Percentiles rank a stretch among this genome's conserved stretches.
Evolutionary conservation across 257 asterid genomes (phyloP).

Genomic region (Ocimum tenuiflorum): DNA sequence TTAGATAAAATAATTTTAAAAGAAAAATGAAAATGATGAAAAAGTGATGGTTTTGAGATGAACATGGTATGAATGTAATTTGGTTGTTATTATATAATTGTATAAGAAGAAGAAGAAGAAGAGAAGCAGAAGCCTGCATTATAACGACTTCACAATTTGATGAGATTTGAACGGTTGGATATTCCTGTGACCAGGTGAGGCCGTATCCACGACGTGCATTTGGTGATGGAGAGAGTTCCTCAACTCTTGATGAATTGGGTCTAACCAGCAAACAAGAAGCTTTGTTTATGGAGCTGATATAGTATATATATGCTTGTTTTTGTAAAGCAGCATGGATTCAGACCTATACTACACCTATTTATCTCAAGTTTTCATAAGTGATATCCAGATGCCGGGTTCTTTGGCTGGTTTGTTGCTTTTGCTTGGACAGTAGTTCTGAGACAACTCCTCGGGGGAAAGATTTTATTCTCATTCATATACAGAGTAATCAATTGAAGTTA

Average conservation of each 20-base stretch:
- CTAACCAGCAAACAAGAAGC: slow-evolving; percentile 96
- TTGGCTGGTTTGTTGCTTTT: slow-evolving; percentile 5
- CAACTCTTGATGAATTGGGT: slow-evolving; percentile 70
- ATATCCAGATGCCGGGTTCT: not conserved
- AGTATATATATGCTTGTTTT: not conserved
- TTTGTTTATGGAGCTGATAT: slow-evolving; percentile 74
- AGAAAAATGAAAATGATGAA: too few species aligned
- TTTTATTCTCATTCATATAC: too few species aligned
- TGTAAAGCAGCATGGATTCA: not conserved
- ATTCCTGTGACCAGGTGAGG: slow-evolving; percentile 53
- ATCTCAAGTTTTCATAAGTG: not conserved
- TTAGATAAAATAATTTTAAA: too few species aligned
- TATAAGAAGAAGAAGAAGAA: too few species aligned
- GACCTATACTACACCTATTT: not conserved
- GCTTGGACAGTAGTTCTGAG: not conserved
- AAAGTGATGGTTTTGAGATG: too few species aligned
- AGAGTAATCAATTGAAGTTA: too few species aligned
- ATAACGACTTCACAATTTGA: too few species aligned
- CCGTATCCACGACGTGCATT: slow-evolving; percentile 92
- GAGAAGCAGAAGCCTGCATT: too few species aligned
- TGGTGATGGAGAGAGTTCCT: slow-evolving; percentile 55
- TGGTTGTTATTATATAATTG: too few species aligned
- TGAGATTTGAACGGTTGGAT: too few species aligned
- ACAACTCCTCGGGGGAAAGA: too few species aligned
- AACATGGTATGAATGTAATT: too few species aligned